A percentile compares a stretch with the other conserved stretches of the same genome.
Evolutionary conservation across 345 rosid species (phyloP).

Genomic region (Eutrema japonicum): DNA sequence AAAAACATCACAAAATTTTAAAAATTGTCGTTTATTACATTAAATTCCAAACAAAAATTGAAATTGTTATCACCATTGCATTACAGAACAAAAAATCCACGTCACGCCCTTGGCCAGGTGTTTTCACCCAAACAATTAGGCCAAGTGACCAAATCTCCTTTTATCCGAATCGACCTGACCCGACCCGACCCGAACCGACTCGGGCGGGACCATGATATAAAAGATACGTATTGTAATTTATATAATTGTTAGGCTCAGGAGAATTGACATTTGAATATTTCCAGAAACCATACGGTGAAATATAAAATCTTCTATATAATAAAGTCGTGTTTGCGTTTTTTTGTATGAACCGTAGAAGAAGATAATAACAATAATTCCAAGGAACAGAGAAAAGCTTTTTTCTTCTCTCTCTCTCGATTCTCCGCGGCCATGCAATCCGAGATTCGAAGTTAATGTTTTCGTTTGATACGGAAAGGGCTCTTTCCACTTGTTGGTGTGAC

Average conservation of each 20-base stretch:
- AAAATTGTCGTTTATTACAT: too few species aligned
- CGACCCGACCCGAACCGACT: slow-evolving; percentile 2
- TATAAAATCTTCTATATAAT: slow-evolving; percentile 12
- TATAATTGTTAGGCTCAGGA: slow-evolving; percentile 37
- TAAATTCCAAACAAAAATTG: not conserved
- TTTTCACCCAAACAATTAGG: slow-evolving; percentile 35
- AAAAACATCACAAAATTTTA: too few species aligned
- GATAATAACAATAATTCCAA: not conserved
- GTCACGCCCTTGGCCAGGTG: not conserved
- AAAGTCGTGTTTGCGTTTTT: slow-evolving; percentile 22
- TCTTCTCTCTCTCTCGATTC: slow-evolving; percentile 4
- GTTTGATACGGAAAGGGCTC: slow-evolving; percentile 7
- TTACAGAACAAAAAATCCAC: too few species aligned
- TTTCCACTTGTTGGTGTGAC: not conserved
- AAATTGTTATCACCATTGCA: too few species aligned
- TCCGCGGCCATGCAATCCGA: slow-evolving; percentile 30
- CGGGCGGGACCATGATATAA: not conserved
- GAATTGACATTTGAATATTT: slow-evolving; percentile 35
- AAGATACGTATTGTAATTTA: slow-evolving; percentile 32
- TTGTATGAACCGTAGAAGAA: slow-evolving; percentile 20
- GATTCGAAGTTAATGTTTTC: not conserved
- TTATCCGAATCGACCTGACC: not conserved
- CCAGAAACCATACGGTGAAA: slow-evolving; percentile 17
- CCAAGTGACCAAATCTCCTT: slow-evolving; percentile 37
- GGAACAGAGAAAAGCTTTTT: too few species aligned